Evolutionary conservation across 225 moss, liverwort and hornwort species (phyloP), one percentile per base, ranked within the genome.

Genomic region (Physcomitrium patens): DNA sequence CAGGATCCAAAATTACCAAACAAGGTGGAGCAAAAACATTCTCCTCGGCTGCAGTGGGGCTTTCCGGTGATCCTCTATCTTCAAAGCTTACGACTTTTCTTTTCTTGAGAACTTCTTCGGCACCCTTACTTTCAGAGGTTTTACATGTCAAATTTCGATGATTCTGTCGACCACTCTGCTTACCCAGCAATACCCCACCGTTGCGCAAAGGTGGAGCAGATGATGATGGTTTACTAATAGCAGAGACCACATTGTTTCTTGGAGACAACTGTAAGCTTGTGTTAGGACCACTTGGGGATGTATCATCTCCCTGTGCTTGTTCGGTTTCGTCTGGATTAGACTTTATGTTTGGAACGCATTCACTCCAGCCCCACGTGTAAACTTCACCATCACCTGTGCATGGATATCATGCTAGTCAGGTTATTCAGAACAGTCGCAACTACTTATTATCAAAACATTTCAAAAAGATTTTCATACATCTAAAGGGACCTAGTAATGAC

Each of bases 291-390:
- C 71, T 42, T 26, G 44, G 18, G 23, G 59, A 69, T 43, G 63
- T 22, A 17, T 70, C 60, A 10, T 71, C 75, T 28, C 28, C 79
- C 28, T 63, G 71, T 43, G 62, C 69, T 52, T 77, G 76, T 3
- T 73, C 83, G 37, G 50, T 52, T 45, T 86, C 84, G 41, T 77
- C 82, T 44, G 52, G 73, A 48, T 51, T 73, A 51, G 74, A 8
- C 67, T 82, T 90, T 42, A 78, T 75, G 41, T 70, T 86, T 20
- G 91, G 91, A 59, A 82, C 83, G 70, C 89, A 88, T 49, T 86
- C 83, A 75, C 85, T 90, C 94, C 94, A 94, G 76, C 91, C 94
- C 94, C 94, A 94, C 6, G 88, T 86, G 47, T 31, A 94, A 16
- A 94, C 85, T 53, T 77, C 58, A 52, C 94, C 94, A 57, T 78